Percentiles rank a stretch among this genome's conserved stretches.
Conservation (phyloP, 2,329 filamentous ascomycete genomes). For the Pyrenophora seminiperda region DNA sequence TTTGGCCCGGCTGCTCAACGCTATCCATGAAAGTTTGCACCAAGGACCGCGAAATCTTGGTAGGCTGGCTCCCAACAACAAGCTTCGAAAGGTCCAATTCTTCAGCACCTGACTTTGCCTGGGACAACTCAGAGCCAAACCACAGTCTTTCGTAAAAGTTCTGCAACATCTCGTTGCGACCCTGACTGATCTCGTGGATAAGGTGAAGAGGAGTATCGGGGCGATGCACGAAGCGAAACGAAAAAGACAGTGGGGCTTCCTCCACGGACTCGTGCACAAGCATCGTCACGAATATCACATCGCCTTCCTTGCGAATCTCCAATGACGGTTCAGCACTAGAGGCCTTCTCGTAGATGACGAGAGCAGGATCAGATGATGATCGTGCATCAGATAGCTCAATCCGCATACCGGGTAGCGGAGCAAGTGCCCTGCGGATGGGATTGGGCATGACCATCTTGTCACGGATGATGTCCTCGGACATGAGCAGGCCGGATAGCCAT, state of each 20-base stretch:
- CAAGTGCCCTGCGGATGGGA: conserved; percentile 20
- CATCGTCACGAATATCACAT: neutral
- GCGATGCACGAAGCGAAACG: conserved; percentile 21
- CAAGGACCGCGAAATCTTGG: neutral
- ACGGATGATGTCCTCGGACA: conserved; percentile 10
- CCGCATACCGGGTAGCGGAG: conserved; percentile 6
- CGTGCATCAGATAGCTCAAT: neutral
- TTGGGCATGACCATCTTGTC: conserved; percentile 20
- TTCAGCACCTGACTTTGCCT: neutral
- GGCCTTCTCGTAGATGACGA: neutral
- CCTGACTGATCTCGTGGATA: conserved; percentile 18
- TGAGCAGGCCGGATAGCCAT: neutral
- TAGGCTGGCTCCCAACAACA: neutral
- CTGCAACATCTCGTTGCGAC: conserved; percentile 14
- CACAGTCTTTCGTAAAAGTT: conserved; percentile 22
- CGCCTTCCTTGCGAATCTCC: neutral
- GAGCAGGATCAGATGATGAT: neutral
- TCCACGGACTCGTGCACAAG: neutral
- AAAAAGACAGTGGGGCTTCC: conserved; percentile 12
- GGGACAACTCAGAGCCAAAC: conserved; percentile 10
- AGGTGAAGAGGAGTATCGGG: conserved; percentile 20
- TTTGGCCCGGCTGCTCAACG: neutral
- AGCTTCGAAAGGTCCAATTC: neutral
- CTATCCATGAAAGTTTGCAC: neutral
- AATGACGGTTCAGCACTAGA: neutral